Conservation (phyloP, 2,329 filamentous ascomycete species). For the Ophiostoma sp. region DNA sequence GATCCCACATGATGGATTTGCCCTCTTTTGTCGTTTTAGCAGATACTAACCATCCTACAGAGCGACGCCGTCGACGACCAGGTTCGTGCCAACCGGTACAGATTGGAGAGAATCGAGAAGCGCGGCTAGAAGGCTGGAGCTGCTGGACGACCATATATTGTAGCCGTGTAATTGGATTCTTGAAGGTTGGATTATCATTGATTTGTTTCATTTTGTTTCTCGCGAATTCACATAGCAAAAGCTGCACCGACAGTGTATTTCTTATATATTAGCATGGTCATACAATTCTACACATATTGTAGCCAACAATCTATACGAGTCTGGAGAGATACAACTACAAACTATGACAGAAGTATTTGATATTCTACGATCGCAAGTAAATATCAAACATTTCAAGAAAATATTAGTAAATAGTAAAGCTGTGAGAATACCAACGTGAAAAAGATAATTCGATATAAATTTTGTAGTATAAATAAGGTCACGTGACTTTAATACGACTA, state of each 20-base stretch:
- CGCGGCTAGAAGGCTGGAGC: conserved; percentile 11
- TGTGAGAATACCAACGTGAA: no score
- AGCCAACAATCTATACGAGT: not conserved
- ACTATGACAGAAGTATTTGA: not conserved
- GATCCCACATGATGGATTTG: no score
- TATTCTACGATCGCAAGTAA: not conserved
- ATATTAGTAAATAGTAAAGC: no score
- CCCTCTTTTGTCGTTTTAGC: not conserved
- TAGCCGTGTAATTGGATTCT: not conserved
- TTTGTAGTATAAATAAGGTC: not conserved
- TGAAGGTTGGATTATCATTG: not conserved
- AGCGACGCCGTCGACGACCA: conserved; percentile 78
- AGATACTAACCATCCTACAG: conserved; percentile 38
- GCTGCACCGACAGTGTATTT: not conserved
- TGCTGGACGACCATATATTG: not conserved
- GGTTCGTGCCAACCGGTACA: conserved; percentile 59
- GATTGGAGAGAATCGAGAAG: conserved; percentile 35
- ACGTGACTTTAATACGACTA: not conserved
- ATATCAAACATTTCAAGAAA: not conserved
- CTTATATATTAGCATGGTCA: not conserved
- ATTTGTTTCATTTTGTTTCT: not conserved
- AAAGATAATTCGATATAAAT: no score
- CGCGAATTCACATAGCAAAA: conserved; percentile 6
- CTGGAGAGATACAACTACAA: not conserved
- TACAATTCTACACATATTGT: no score